Evolutionary conservation across 768 basidiomycete genomes (phyloP).

Genomic region (Hygrocybe coccinea): DNA sequence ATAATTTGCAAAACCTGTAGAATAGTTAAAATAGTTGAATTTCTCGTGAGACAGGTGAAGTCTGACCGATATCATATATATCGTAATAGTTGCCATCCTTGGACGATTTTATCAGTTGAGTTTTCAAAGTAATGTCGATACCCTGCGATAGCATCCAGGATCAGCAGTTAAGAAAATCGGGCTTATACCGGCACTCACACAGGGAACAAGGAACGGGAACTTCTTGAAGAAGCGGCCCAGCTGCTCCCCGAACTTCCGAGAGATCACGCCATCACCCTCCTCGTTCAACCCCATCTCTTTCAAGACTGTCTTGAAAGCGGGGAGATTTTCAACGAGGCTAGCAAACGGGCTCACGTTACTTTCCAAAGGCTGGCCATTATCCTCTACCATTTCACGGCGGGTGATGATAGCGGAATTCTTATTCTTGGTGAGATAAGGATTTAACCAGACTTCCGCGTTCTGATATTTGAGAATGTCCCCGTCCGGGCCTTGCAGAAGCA

Average conservation of each 20-base stretch:
- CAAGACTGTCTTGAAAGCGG: not conserved
- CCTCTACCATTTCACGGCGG: not conserved
- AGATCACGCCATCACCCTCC: not conserved
- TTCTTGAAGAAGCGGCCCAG: not conserved
- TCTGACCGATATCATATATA: conserved; percentile 3
- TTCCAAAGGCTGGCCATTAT: not conserved
- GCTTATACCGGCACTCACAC: not conserved
- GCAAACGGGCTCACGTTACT: not conserved
- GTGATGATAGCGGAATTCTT: not conserved
- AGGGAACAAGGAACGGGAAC: not conserved
- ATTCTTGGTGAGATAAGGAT: too few relatives aligned
- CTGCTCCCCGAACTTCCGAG: not conserved
- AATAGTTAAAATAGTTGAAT: not conserved
- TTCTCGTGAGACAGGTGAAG: not conserved
- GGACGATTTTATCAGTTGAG: not conserved
- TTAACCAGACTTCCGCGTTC: conserved; percentile 1
- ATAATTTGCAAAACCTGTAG: not conserved
- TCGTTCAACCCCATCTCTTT: not conserved
- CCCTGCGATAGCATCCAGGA: not conserved
- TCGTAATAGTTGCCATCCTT: conserved; percentile 1
- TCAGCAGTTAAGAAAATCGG: not conserved
- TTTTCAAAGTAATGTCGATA: not conserved
- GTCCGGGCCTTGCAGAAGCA: not conserved
- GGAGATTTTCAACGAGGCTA: not conserved
- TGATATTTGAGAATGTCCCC: conserved; percentile 3